These are phyloP conservation scores for Citrus inodora DNA, from an alignment of 345 rosid species.

Conservation along the genomic window DNA sequence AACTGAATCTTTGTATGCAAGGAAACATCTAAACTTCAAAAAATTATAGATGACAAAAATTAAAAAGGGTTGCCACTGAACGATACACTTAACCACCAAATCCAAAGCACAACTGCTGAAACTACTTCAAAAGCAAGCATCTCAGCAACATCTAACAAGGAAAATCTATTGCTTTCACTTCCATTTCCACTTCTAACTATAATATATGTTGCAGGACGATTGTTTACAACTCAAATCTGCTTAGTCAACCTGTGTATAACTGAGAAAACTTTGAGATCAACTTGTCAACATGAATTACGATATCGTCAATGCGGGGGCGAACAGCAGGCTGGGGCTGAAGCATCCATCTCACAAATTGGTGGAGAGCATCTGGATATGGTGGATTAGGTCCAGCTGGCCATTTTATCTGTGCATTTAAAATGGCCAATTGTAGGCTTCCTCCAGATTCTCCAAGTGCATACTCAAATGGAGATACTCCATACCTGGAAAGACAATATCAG, in stretches of 20 bases:
- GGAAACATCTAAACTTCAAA: constrained; percentile 7
- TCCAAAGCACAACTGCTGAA: constrained; percentile 11
- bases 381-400: constrained; percentile 95
- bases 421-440: constrained; percentile 92
- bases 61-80: constrained; percentile 4
- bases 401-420: constrained; percentile 89
- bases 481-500: constrained; percentile 40
- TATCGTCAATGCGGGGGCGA: constrained; percentile 82
- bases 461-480: constrained; percentile 91
- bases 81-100: background rate
- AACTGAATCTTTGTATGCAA: constrained; percentile 10
- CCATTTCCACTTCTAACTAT: constrained; percentile 12
- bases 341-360: constrained; percentile 96
- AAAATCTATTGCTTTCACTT: constrained; percentile 9
- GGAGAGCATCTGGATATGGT: constrained; percentile 88
- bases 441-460: constrained; percentile 97
- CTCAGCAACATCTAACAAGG: constrained; percentile 8
- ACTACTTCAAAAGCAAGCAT: constrained; percentile 11
- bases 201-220: background rate
- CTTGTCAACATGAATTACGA: constrained; percentile 91
- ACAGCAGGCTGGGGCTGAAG: constrained; percentile 88
- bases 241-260: constrained; percentile 18
- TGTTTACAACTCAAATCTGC: background rate
- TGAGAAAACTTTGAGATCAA: constrained; percentile 72
- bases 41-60: constrained; percentile 5